phyloP scores from a whole-genome alignment of 2,329 filamentous ascomycete species.

The Aureobasidium subglaciale region DNA sequence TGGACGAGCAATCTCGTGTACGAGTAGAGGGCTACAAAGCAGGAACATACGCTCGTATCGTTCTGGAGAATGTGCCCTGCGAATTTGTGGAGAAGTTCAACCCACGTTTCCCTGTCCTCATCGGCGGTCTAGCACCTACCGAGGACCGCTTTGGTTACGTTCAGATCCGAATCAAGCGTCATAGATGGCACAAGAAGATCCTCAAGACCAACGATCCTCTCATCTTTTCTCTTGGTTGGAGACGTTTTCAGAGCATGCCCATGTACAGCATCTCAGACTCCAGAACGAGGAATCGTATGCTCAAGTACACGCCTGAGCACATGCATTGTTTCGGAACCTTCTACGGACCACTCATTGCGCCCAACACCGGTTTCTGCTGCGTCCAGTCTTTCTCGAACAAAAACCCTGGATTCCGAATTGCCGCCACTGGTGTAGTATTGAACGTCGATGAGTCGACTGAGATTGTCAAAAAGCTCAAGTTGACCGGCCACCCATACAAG shows the following conservation, averaged over 20 bases:
- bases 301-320: constrained; percentile 98
- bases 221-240: constrained; percentile 94
- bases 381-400: constrained; percentile 82
- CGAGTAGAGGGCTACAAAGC: constrained; percentile 86
- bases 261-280: constrained; percentile 95
- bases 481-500: constrained; percentile 89
- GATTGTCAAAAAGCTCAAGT: constrained; percentile 98
- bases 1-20: constrained; percentile 76
- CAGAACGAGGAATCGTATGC: constrained; percentile 88
- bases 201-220: constrained; percentile 96
- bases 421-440: constrained; percentile 87
- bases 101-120: constrained; percentile 71
- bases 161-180: constrained; percentile 92
- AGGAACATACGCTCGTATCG: constrained; percentile 86
- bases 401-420: constrained; percentile 85
- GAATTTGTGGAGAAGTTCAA: constrained; percentile 84
- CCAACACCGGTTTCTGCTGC: constrained; percentile 91
- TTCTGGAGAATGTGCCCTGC: constrained; percentile 79
- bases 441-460: constrained; percentile 93
- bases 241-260: constrained; percentile 85
- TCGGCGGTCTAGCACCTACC: constrained; percentile 86
- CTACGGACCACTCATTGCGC: constrained; percentile 88
- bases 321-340: constrained; percentile 98
- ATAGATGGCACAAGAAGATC: constrained; percentile 99
- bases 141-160: constrained; percentile 95